Evolutionary conservation across 345 rosid species (phyloP), one percentile per base, ranked within the genome.

Genomic region (Salix dunnii): DNA sequence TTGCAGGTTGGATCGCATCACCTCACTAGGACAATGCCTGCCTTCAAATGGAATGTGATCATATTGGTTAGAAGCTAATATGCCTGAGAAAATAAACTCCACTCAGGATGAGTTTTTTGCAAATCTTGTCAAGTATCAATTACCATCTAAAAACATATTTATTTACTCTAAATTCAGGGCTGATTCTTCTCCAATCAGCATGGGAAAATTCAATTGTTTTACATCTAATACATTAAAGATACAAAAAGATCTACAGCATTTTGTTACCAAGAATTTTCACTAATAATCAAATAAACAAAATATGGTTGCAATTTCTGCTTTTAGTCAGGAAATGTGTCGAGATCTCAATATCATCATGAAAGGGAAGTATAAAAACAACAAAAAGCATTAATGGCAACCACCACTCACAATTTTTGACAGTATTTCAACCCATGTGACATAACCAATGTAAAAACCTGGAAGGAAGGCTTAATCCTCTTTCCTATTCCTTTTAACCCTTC

Each of bases 401-500:
- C 63, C 63, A 58, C 67, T 71, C 71, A 64, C 76, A 35, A 25
- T 71, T 36, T 8, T 71, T 27, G 49, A 71, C 51, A 12, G 53
- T 17, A 18, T 48, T 25, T 35, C 40, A 77, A 71, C 71, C 13
- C 49, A 48, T 48, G 49, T 35, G 51, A 25, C 53, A n/a, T 46
- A 10, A 7, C 69, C 18, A 28, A 25, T 20, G 36, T 68, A 17
- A 71, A 20, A 43, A 67, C 10, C 23, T 33, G 33, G 30, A 49
- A 28, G 63, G 64, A 67, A 73, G 72, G 60, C 72, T 65, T 64
- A 7, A 60, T 33, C 51, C 49, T 16, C 67, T 70, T 70, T 62
- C 48, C 30, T 68, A 68, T 23, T 16, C 63, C 48, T 31, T 3
- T 21, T 28, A 71, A 33, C 25, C n/a, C 17, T 25, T 68, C 16